phyloP scores from a whole-genome alignment of 2,329 filamentous ascomycete genomes.

The Trichoderma sp. region DNA sequence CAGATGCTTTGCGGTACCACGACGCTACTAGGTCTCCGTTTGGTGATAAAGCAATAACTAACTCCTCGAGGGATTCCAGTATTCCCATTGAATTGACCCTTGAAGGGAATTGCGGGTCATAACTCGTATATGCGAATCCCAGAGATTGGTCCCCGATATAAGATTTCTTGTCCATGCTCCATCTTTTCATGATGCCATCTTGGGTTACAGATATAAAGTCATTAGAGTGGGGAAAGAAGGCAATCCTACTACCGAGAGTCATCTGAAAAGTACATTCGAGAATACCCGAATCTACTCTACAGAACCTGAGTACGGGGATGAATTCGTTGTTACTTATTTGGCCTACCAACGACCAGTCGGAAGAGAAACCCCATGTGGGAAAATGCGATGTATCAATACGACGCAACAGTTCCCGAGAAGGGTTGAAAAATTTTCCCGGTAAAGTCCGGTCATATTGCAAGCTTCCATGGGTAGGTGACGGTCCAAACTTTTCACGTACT shows the following conservation, averaged over 20 bases:
- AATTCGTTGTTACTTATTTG: neutral
- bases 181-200: neutral
- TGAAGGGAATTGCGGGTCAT: no score
- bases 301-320: neutral
- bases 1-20: no score
- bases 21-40: neutral
- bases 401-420: no score
- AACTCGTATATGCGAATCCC: neutral
- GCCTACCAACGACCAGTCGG: neutral
- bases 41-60: neutral
- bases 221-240: neutral
- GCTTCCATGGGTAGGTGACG: neutral
- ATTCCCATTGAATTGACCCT: no score
- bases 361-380: neutral
- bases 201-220: neutral
- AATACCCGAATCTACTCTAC: neutral
- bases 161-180: neutral
- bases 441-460: no score
- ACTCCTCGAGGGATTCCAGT: neutral
- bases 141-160: neutral
- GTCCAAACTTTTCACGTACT: neutral
- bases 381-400: no score
- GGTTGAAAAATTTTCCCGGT: no score
- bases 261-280: neutral
- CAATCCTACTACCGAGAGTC: fast-evolving